A percentile compares a stretch with the other conserved stretches of the same genome.
These are phyloP conservation scores for Lentinula sp. DNA, from an alignment of 768 basidiomycete genomes.

Conservation along the genomic window DNA sequence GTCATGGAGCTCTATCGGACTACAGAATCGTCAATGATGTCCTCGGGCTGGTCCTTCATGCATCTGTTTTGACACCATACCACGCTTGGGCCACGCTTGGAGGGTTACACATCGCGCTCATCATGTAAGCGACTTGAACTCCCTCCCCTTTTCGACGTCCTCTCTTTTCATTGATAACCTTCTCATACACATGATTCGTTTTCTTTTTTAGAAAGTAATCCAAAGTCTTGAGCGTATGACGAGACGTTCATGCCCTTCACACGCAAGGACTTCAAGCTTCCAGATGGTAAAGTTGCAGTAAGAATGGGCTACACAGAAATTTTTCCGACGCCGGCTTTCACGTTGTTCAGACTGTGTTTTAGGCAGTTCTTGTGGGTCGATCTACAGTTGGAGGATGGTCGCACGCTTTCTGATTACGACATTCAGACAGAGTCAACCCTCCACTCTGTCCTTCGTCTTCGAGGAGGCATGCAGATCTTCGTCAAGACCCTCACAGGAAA, in stretches of 20 bases:
- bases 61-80: slow-evolving; percentile 49
- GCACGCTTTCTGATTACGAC: no score
- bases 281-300: slow-evolving; percentile 33
- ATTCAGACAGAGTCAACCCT: no score
- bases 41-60: slow-evolving; percentile 36
- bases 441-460: no score
- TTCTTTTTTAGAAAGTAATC: slow-evolving; percentile 33
- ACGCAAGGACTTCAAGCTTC: slow-evolving; percentile 34
- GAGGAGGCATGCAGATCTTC: no score
- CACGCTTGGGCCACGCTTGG: no score
- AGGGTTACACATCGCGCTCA: slow-evolving; percentile 55
- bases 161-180: no score
- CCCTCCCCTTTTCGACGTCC: no score
- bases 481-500: no score
- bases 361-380: slow-evolving; percentile 41
- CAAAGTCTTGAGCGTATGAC: slow-evolving; percentile 60
- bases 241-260: slow-evolving; percentile 63
- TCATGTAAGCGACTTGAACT: slow-evolving; percentile 42
- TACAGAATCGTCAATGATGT: slow-evolving; percentile 27
- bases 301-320: slow-evolving; percentile 37
- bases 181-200: neutral
- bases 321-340: slow-evolving; percentile 43
- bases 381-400: no score
- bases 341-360: slow-evolving; percentile 41
- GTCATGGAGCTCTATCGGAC: slow-evolving; percentile 43